phyloP scores from a whole-genome alignment of 495 filamentous ascomycete species.

The Patellaria atrata region DNA sequence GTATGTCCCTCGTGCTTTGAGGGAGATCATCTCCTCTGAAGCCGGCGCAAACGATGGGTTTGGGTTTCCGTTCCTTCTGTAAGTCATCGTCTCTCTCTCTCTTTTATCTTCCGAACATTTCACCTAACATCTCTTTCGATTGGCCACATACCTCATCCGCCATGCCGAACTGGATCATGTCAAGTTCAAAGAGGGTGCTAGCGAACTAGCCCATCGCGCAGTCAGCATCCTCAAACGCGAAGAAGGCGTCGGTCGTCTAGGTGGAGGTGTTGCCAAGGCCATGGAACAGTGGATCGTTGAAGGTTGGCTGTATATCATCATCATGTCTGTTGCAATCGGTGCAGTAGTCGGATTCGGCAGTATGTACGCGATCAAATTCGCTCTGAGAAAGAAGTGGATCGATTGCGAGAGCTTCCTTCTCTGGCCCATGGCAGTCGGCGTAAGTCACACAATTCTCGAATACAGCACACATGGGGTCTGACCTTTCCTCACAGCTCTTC shows the following conservation, averaged over 20 bases:
- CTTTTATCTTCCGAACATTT: not conserved
- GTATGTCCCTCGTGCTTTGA: constrained; percentile 39
- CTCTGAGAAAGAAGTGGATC: constrained; percentile 8
- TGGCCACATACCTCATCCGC: constrained; percentile 37
- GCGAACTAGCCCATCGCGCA: not conserved
- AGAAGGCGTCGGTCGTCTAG: constrained; percentile 5
- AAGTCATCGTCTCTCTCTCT: constrained; percentile 13
- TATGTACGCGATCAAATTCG: constrained; percentile 11
- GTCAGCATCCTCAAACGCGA: constrained; percentile 6
- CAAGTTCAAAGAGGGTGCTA: constrained; percentile 6
- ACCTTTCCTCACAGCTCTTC: constrained; percentile 10
- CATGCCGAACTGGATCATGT: constrained; percentile 31
- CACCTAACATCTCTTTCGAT: not conserved
- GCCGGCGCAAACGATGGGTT: constrained; percentile 48
- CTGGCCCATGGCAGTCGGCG: constrained; percentile 8
- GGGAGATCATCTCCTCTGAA: constrained; percentile 49
- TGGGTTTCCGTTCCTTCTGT: constrained; percentile 44
- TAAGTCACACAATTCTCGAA: constrained; percentile 2
- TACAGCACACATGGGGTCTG: not conserved
- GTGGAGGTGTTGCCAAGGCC: constrained; percentile 7
- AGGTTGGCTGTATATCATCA: constrained; percentile 11
- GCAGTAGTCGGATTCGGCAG: constrained; percentile 9
- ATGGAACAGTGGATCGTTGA: constrained; percentile 13
- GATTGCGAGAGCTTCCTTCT: constrained; percentile 10
- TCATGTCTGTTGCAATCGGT: constrained; percentile 9